Evolutionary conservation across 2,329 filamentous ascomycete species (phyloP).

Genomic region (Claviceps lovelessii): DNA sequence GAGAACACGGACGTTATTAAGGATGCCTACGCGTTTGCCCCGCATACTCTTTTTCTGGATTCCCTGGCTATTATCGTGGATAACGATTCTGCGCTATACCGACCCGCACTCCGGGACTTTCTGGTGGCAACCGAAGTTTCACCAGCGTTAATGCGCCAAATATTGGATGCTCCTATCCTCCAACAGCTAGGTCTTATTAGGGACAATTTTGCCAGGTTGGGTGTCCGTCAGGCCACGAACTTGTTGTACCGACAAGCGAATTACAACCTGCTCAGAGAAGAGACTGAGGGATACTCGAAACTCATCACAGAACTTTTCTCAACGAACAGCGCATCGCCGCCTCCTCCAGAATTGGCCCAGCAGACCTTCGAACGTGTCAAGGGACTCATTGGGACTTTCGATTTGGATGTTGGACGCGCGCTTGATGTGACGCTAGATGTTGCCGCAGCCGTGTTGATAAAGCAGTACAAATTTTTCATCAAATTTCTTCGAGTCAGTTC

Average conservation of each 20-base stretch:
- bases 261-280: constrained; percentile 88
- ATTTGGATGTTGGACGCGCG: constrained; percentile 87
- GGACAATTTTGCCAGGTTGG: constrained; percentile 68
- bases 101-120: constrained; percentile 47
- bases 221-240: constrained; percentile 83
- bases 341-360: constrained; percentile 61
- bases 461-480: constrained; percentile 86
- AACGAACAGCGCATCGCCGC: constrained; percentile 59
- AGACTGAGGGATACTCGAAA: constrained; percentile 94
- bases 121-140: constrained; percentile 60
- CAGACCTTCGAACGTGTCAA: constrained; percentile 87
- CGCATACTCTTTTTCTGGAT: constrained; percentile 65
- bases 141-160: constrained; percentile 56
- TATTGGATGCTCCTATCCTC: constrained; percentile 67
- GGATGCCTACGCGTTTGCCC: constrained; percentile 40
- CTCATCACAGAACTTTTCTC: constrained; percentile 91
- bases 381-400: constrained; percentile 89
- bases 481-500: constrained; percentile 83
- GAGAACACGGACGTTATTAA: constrained; percentile 36
- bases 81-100: constrained; percentile 40
- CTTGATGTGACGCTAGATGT: constrained; percentile 91
- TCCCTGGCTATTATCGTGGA: constrained; percentile 68
- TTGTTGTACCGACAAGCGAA: constrained; percentile 90
- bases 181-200: constrained; percentile 67
- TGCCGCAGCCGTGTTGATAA: constrained; percentile 83